Conservation (phyloP, 1,139 yeast genomes). For the Pichia terricola region DNA sequence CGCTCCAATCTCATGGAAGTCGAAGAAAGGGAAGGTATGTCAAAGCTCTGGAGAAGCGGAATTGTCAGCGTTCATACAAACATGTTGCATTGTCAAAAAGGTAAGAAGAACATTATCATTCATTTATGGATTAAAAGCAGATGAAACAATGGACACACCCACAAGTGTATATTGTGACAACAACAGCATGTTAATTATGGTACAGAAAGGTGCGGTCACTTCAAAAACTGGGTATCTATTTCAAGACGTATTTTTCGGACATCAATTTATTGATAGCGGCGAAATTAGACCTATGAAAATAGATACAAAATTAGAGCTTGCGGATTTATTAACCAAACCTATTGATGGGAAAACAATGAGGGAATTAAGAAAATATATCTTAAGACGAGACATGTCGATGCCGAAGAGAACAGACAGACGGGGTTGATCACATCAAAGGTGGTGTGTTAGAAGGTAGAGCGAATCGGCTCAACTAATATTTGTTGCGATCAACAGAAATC, state of each 20-base stretch:
- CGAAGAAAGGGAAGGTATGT: neutral
- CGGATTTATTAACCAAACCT: neutral
- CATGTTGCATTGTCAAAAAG: neutral
- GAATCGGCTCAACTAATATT: too few species aligned
- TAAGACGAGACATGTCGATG: too few species aligned
- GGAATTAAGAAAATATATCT: neutral
- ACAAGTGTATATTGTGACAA: neutral
- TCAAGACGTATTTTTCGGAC: neutral
- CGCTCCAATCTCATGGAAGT: neutral
- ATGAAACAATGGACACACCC: neutral
- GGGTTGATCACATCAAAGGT: too few species aligned
- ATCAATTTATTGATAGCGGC: neutral
- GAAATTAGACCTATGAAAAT: neutral
- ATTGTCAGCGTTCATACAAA: neutral
- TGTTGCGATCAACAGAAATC: too few species aligned
- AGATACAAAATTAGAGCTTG: neutral
- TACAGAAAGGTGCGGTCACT: neutral
- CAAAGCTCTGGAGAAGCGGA: constrained; percentile 1
- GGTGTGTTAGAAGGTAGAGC: too few species aligned
- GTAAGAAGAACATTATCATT: neutral
- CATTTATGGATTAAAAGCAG: neutral
- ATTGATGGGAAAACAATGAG: neutral
- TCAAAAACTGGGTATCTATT: neutral
- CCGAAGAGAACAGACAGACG: too few species aligned
- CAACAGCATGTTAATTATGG: neutral